phyloP scores from a whole-genome alignment of 2,329 filamentous ascomycete genomes.

The Xylaria sp. region DNA sequence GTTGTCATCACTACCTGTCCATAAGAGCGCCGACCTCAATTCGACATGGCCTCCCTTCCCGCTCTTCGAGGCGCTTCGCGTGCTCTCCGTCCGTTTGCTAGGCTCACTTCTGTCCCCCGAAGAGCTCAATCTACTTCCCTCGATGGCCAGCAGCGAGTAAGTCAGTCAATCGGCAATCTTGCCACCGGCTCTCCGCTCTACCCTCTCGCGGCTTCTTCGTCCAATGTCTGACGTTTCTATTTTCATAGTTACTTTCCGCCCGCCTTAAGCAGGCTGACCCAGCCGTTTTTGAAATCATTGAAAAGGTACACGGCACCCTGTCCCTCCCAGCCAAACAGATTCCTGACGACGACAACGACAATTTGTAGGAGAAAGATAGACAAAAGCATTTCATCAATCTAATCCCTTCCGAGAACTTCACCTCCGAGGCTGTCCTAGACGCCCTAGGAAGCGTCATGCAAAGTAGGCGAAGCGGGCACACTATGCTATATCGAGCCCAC shows the following conservation, averaged over 20 bases:
- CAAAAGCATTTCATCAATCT: constrained; percentile 99
- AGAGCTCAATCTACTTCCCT: constrained; percentile 54
- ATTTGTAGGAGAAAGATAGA: constrained; percentile 87
- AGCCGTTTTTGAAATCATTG: constrained; percentile 83
- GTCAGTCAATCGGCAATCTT: constrained; percentile 17
- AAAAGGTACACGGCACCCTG: constrained; percentile 66
- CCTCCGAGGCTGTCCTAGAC: constrained; percentile 89
- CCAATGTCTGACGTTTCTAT: constrained; percentile 20
- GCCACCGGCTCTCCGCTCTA: background rate
- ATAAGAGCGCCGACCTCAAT: background rate
- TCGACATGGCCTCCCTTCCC: constrained; percentile 52
- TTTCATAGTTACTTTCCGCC: constrained; percentile 73
- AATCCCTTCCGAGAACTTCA: constrained; percentile 95
- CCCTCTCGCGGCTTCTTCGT: background rate
- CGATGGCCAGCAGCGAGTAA: constrained; percentile 66
- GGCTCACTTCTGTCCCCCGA: constrained; percentile 36
- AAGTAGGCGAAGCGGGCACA: constrained; percentile 59
- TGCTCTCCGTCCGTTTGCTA: constrained; percentile 47
- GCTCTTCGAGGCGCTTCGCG: constrained; percentile 55
- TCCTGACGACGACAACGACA: constrained; percentile 14
- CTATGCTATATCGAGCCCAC: background rate
- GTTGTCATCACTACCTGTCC: background rate
- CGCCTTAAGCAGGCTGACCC: constrained; percentile 86
- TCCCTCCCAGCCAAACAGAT: background rate
- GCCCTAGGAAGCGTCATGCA: constrained; percentile 94